Evolutionary conservation across 495 filamentous ascomycete genomes (phyloP).

Genomic region (Podospora anserina): DNA sequence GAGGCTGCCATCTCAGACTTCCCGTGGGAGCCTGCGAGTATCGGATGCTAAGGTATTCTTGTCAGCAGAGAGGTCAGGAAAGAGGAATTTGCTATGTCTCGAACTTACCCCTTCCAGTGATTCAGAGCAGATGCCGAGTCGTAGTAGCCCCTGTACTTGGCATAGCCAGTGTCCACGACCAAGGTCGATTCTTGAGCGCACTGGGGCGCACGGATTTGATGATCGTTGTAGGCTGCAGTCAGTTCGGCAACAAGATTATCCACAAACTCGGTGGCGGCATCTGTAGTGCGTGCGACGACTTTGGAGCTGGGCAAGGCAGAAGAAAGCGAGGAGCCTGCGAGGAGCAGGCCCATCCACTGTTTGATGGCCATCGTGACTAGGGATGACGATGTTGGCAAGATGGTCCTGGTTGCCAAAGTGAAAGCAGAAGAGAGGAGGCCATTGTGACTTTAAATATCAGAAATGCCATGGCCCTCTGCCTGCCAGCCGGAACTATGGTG

Average conservation of each 20-base stretch:
- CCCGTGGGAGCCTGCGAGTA: conserved; percentile 33
- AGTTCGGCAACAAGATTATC: conserved; percentile 24
- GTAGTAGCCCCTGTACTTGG: conserved; percentile 38
- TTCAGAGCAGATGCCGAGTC: conserved; percentile 36
- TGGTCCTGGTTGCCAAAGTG: background rate
- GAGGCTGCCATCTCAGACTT: conserved; percentile 36
- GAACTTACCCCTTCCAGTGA: conserved; percentile 39
- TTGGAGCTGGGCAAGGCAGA: conserved; percentile 7
- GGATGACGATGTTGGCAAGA: background rate
- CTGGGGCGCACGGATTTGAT: conserved; percentile 14
- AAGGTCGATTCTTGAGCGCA: conserved; percentile 18
- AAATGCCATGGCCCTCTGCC: background rate
- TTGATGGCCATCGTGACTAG: conserved; percentile 11
- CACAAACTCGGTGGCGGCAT: conserved; percentile 25
- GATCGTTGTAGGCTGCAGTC: conserved; percentile 13
- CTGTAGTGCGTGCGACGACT: conserved; percentile 2
- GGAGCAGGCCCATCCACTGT: conserved; percentile 16
- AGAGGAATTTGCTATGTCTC: background rate
- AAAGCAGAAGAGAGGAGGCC: background rate
- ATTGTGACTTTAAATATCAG: background rate
- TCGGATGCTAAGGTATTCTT: conserved; percentile 19
- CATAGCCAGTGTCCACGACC: conserved; percentile 40
- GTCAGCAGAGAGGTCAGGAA: background rate
- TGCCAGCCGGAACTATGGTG: background rate
- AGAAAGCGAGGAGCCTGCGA: conserved; percentile 7